Evolutionary conservation across 2,329 filamentous ascomycete genomes (phyloP).

Genomic region (Elsinoe fawcettii): DNA sequence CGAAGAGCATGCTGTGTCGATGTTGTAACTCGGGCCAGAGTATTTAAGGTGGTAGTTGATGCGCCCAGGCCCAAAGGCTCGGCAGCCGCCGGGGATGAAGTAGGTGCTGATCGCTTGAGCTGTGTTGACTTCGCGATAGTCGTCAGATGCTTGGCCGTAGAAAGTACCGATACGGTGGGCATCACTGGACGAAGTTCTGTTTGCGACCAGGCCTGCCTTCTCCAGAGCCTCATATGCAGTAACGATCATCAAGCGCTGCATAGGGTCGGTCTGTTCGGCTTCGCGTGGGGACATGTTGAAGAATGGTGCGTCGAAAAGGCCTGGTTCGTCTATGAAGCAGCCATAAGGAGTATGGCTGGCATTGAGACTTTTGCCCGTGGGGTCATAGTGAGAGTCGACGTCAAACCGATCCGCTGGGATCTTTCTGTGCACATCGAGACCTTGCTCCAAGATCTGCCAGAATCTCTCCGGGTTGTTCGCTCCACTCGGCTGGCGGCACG

Average conservation of each 20-base stretch:
- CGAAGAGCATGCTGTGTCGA: slow-evolving; percentile 74
- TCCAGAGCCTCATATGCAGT: slow-evolving; percentile 77
- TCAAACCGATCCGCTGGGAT: slow-evolving; percentile 67
- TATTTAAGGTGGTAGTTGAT: slow-evolving; percentile 75
- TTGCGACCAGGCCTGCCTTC: slow-evolving; percentile 69
- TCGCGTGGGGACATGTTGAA: slow-evolving; percentile 83
- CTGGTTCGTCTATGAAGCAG: slow-evolving; percentile 68
- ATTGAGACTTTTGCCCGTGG: slow-evolving; percentile 64
- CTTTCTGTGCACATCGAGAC: slow-evolving; percentile 63
- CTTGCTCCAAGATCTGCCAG: slow-evolving; percentile 68
- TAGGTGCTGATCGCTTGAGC: slow-evolving; percentile 63
- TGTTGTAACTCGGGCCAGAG: slow-evolving; percentile 60
- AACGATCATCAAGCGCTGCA: slow-evolving; percentile 66
- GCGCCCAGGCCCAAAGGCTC: slow-evolving; percentile 54
- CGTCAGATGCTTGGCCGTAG: slow-evolving; percentile 67
- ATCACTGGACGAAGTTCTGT: slow-evolving; percentile 60
- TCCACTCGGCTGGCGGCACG: slow-evolving; percentile 22
- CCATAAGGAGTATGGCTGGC: slow-evolving; percentile 70
- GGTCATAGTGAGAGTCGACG: slow-evolving; percentile 61
- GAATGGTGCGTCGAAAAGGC: slow-evolving; percentile 72
- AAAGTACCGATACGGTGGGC: slow-evolving; percentile 61
- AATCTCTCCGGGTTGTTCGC: slow-evolving; percentile 40
- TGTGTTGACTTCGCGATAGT: slow-evolving; percentile 69
- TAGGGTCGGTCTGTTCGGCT: slow-evolving; percentile 71
- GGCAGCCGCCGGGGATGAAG: slow-evolving; percentile 57